Percentiles rank a stretch among this genome's conserved stretches.
Conservation (phyloP, 306 rosid genomes). For the Argentina anserina region DNA sequence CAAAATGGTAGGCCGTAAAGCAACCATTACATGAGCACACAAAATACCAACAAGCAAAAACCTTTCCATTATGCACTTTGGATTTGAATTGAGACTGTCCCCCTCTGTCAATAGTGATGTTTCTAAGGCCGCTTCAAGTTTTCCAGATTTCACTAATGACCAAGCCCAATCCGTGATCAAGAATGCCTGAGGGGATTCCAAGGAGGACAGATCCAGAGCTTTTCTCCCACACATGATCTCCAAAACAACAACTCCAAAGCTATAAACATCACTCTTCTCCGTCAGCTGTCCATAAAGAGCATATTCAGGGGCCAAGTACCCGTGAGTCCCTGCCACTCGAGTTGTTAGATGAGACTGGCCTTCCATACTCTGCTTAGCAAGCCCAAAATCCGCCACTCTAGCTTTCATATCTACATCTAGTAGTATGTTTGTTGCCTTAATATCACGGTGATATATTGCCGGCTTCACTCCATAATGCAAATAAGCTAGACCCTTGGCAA, state of each 20-base stretch:
- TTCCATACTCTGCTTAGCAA: slow-evolving; percentile 81
- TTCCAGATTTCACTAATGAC: slow-evolving; percentile 79
- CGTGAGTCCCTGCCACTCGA: slow-evolving; percentile 97
- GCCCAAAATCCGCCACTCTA: slow-evolving; percentile 95
- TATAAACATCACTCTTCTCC: slow-evolving; percentile 96
- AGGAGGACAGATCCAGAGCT: slow-evolving; percentile 77
- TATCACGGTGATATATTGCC: slow-evolving; percentile 84
- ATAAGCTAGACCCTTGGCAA: slow-evolving; percentile 84
- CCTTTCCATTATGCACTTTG: slow-evolving; percentile 88
- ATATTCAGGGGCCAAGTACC: slow-evolving; percentile 91
- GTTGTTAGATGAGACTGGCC: slow-evolving; percentile 99
- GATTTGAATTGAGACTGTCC: slow-evolving; percentile 51
- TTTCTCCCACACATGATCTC: slow-evolving; percentile 97
- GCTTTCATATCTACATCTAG: slow-evolving; percentile 85
- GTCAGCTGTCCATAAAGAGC: slow-evolving; percentile 95
- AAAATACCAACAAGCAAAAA: slow-evolving; percentile 78
- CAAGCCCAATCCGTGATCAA: slow-evolving; percentile 97
- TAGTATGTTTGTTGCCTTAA: slow-evolving; percentile 88
- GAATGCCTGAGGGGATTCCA: slow-evolving; percentile 59
- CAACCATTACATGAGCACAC: slow-evolving; percentile 96
- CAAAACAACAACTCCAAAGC: slow-evolving; percentile 94
- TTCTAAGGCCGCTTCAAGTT: slow-evolving; percentile 59
- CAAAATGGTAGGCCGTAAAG: slow-evolving; percentile 77
- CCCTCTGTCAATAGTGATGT: slow-evolving; percentile 49
- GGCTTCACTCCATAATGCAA: slow-evolving; percentile 96